These are phyloP conservation scores for Coelastrella sp. DNA, from an alignment of 139 green algal species.

Conservation along the genomic window DNA sequence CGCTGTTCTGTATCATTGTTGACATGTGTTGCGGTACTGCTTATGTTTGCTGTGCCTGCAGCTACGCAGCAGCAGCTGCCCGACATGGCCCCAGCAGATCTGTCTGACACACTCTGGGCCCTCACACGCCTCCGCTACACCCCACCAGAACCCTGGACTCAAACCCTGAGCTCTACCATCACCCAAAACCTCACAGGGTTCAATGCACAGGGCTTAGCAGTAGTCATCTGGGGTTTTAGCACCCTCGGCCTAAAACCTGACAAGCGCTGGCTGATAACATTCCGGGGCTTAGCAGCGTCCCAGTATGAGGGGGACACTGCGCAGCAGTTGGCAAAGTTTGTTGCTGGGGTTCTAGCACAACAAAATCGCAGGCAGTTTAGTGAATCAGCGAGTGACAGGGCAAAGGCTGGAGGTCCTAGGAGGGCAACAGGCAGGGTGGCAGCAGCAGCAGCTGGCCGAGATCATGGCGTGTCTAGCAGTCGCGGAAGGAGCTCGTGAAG, in stretches of 20 bases:
- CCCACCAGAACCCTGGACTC: neutral
- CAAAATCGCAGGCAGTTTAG: conserved; percentile 26
- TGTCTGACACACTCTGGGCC: conserved; percentile 33
- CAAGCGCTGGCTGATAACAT: conserved; percentile 33
- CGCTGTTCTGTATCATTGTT: neutral
- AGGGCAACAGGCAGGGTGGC: neutral
- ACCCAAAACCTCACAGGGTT: neutral
- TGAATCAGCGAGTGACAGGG: neutral
- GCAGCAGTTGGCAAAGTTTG: conserved; percentile 20
- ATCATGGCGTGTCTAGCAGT: too few relatives aligned
- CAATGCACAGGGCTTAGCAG: conserved; percentile 5
- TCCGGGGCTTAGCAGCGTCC: neutral
- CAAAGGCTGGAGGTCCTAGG: neutral
- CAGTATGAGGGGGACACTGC: neutral
- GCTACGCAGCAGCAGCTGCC: neutral
- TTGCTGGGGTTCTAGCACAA: conserved; percentile 24
- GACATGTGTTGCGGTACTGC: neutral
- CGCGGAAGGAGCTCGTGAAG: too few relatives aligned
- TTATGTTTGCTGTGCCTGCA: neutral
- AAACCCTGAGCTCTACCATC: neutral
- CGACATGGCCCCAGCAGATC: neutral
- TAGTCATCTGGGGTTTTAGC: conserved; percentile 44
- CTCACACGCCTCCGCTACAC: conserved; percentile 1
- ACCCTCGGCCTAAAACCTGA: conserved; percentile 19
- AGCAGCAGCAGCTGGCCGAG: neutral